Evolutionary conservation across 2,329 filamentous ascomycete species (phyloP).

Genomic region (Hypomyces perniciosus): DNA sequence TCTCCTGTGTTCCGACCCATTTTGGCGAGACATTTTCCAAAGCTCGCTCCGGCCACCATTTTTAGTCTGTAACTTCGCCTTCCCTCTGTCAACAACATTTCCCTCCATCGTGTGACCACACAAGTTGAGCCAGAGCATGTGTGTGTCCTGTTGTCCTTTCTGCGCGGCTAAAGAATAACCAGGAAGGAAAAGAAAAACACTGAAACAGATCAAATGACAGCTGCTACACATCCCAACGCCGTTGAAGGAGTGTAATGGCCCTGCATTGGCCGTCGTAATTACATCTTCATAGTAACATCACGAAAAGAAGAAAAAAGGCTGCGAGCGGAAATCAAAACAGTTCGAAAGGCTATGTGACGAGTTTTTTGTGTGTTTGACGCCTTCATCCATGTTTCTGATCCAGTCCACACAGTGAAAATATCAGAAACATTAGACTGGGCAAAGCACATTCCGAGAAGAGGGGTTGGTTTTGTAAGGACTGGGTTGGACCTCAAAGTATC

Average conservation of each 20-base stretch:
- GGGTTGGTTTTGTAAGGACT: constrained; percentile 4
- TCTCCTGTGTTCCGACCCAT: constrained; percentile 1
- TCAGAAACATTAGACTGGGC: not conserved
- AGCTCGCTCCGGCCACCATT: constrained; percentile 11
- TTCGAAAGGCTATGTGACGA: not conserved
- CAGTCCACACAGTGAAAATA: not conserved
- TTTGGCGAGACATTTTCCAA: constrained; percentile 10
- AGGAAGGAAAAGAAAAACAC: constrained; percentile 4
- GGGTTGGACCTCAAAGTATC: not conserved
- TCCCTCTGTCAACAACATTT: constrained; percentile 1
- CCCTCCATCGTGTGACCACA: constrained; percentile 4
- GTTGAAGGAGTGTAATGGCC: constrained; percentile 34
- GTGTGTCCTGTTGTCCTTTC: constrained; percentile 4
- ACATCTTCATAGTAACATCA: constrained; percentile 26
- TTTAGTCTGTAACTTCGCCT: constrained; percentile 4
- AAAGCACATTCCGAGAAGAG: not conserved
- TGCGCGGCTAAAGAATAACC: constrained; percentile 7
- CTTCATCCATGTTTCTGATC: not conserved
- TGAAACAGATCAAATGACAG: constrained; percentile 17
- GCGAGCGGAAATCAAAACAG: constrained; percentile 9
- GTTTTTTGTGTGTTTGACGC: not conserved
- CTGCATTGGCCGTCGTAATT: constrained; percentile 31
- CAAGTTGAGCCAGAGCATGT: not conserved
- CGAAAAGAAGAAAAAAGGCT: constrained; percentile 6
- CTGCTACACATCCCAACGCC: constrained; percentile 30